phyloP scores from a whole-genome alignment of 2,329 filamentous ascomycete species.

The Colletotrichum sp. region DNA sequence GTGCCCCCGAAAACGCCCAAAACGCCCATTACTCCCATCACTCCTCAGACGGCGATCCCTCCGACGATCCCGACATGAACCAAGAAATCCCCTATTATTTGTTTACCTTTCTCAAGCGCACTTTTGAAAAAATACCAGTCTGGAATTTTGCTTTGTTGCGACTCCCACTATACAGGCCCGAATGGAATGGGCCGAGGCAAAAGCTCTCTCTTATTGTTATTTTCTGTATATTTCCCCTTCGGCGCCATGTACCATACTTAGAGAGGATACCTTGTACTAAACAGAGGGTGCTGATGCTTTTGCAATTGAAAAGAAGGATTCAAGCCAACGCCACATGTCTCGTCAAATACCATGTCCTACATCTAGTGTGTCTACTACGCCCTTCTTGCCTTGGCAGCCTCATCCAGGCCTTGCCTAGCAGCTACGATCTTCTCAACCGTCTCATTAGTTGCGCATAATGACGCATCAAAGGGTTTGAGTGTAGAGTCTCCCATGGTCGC shows the following conservation, averaged over 20 bases:
- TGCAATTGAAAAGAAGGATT: background rate
- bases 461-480: slow-evolving; percentile 75
- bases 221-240: slow-evolving; percentile 4
- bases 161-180: background rate
- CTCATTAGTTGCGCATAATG: slow-evolving; percentile 75
- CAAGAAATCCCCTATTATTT: background rate
- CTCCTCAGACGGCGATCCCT: background rate
- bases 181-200: background rate
- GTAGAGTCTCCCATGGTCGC: slow-evolving; percentile 74
- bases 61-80: background rate
- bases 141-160: background rate
- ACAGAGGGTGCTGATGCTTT: slow-evolving; percentile 2
- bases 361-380: background rate
- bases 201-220: slow-evolving; percentile 8
- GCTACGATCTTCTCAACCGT: slow-evolving; percentile 54
- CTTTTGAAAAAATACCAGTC: background rate
- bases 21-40: background rate
- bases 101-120: background rate
- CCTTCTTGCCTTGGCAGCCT: background rate
- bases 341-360: background rate
- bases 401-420: slow-evolving; percentile 46
- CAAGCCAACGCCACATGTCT: background rate
- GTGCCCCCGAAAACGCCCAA: background rate
- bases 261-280: slow-evolving; percentile 22
- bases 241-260: slow-evolving; percentile 19